Evolutionary conservation across 129 eudicot genomes (phyloP).

Genomic region (Chrysanthemum makinoi): DNA sequence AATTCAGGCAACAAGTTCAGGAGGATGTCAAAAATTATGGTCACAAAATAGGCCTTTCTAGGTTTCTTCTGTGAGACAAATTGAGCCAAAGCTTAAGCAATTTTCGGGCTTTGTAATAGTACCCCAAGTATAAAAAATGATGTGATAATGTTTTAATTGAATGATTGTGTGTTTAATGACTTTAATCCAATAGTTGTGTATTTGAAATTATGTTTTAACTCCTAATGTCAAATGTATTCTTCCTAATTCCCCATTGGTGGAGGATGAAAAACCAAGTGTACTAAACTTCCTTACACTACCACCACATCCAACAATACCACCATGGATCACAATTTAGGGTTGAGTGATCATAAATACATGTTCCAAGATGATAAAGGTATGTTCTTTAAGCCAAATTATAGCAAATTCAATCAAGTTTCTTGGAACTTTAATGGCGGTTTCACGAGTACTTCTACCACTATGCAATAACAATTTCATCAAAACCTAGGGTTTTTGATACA

Average conservation of each 20-base stretch:
- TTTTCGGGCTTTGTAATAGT: no score
- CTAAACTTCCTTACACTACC: slow-evolving; percentile 31
- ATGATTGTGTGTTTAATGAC: no score
- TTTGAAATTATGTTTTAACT: no score
- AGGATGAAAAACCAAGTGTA: slow-evolving; percentile 82
- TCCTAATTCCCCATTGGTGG: slow-evolving; percentile 88
- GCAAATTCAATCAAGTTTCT: slow-evolving; percentile 29
- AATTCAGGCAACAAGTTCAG: slow-evolving; percentile 71
- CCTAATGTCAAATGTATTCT: slow-evolving; percentile 40
- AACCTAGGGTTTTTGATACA: slow-evolving; percentile 43
- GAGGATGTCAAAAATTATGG: slow-evolving; percentile 69
- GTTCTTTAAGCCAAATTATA: slow-evolving; percentile 22
- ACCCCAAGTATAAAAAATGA: no score
- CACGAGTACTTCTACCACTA: not conserved
- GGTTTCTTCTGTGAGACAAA: slow-evolving; percentile 40
- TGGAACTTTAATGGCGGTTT: slow-evolving; percentile 35
- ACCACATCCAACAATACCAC: not conserved
- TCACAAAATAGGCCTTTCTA: slow-evolving; percentile 71
- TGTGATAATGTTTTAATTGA: no score
- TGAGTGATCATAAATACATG: slow-evolving; percentile 20
- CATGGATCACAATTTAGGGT: slow-evolving; percentile 24
- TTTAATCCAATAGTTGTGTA: no score
- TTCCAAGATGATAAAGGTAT: slow-evolving; percentile 19
- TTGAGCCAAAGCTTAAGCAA: not conserved
- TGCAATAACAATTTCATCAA: slow-evolving; percentile 29